Conservation (phyloP, 306 rosid genomes). For the Albizia julibrissin region DNA sequence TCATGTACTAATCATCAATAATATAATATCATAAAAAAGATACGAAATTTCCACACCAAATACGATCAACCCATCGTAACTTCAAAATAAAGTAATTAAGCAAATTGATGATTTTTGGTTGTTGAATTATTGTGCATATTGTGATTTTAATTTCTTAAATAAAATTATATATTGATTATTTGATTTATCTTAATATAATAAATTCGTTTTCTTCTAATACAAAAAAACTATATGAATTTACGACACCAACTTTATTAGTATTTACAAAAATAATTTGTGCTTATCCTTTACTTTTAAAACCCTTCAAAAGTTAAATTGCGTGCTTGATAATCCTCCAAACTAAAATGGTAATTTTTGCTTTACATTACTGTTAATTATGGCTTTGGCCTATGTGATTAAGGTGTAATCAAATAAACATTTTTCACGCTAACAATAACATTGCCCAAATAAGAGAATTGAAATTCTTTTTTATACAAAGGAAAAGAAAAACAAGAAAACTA, state of each 20-base stretch:
- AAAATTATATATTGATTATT: not conserved
- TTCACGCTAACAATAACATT: too few relatives aligned
- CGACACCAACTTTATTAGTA: not conserved
- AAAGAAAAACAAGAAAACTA: too few relatives aligned
- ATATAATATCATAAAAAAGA: not conserved
- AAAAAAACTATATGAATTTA: not conserved
- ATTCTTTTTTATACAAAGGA: not conserved
- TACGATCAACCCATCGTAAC: conserved; percentile 22
- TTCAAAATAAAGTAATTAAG: not conserved
- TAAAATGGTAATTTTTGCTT: too few relatives aligned
- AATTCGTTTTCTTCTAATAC: not conserved
- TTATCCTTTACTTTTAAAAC: too few relatives aligned
- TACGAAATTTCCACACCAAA: not conserved
- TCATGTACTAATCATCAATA: conserved; percentile 16
- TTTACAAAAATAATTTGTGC: not conserved
- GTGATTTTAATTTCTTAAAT: not conserved
- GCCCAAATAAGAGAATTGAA: not conserved
- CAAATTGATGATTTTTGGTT: too few relatives aligned
- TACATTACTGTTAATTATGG: not conserved
- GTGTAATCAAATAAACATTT: not conserved
- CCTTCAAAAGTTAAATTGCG: too few relatives aligned
- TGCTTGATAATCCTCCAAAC: too few relatives aligned
- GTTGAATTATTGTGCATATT: not conserved
- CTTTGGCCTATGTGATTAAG: not conserved
- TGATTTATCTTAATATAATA: not conserved